phyloP scores from a whole-genome alignment of 2,329 filamentous ascomycete genomes.

The Emmonsiellopsis sp. region DNA sequence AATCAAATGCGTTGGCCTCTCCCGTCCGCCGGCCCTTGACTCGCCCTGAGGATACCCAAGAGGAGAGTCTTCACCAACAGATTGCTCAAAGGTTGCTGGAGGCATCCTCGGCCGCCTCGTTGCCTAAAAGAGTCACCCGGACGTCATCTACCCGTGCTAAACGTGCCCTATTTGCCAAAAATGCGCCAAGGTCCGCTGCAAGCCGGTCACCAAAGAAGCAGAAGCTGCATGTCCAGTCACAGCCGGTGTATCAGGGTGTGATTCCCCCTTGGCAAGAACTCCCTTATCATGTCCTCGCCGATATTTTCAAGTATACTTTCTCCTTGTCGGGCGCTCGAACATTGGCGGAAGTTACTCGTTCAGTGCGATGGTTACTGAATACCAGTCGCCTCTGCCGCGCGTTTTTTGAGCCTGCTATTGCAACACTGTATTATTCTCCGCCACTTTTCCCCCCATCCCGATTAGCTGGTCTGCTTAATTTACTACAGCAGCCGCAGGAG shows the following conservation, averaged over 20 bases:
- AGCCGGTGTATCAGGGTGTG: constrained; percentile 17
- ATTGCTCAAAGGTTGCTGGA: not conserved
- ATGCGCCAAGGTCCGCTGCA: constrained; percentile 2
- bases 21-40: constrained; percentile 1
- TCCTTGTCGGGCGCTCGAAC: constrained; percentile 29
- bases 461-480: constrained; percentile 39
- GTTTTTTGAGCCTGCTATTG: constrained; percentile 65
- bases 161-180: constrained; percentile 9
- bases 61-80: not conserved
- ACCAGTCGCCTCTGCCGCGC: constrained; percentile 53
- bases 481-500: constrained; percentile 48
- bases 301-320: constrained; percentile 62
- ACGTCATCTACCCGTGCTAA: constrained; percentile 6
- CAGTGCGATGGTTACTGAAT: constrained; percentile 53
- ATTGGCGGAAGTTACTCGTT: constrained; percentile 36
- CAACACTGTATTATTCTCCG: constrained; percentile 61
- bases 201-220: constrained; percentile 7
- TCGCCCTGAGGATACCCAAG: not conserved
- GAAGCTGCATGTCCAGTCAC: constrained; percentile 1
- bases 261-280: constrained; percentile 53
- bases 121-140: constrained; percentile 4
- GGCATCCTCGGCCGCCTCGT: not conserved
- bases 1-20: not conserved
- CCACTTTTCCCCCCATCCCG: constrained; percentile 49
- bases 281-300: constrained; percentile 59